Base-by-base conservation (phyloP, 2,329 filamentous ascomycete species). In the Botrytis hyacinthi region DNA sequence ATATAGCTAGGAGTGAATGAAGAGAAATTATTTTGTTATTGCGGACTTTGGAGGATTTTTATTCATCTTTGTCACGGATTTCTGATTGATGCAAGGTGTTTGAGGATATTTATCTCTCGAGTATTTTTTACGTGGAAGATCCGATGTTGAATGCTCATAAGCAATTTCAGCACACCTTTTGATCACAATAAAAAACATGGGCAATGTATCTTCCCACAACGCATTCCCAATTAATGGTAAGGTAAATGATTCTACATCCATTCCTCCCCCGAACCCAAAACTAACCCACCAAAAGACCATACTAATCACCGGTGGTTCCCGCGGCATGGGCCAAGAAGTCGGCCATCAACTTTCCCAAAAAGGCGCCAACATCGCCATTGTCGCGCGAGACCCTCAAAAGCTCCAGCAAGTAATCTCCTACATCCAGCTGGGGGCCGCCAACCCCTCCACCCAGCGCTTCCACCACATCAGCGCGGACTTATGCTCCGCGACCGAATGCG, bases 231-330 rank as follows among this genome's bases (percentile, higher is more conserved):
- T 70, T 1, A 12, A 62, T 8, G 68, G 54, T n/a, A 70, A 70
- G 68, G 68, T 70, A 10, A 5, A n/a, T 9, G 18, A 29, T 44
- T 16, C 51, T 16, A 2, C n/a, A 20, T 16, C 22, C 32, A 12
- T 26, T 26, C 20, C 14, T 10, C 9, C 8, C 5, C 9, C 51
- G 2, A 6, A 32, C 2, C 6, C 12, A n/a, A 4, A 35, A 61
- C 44, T 70, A 61, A 70, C 35, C 26, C 67, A 22, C 48, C 44
- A 22, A 73, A 14, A 97, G 93, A 97, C 94, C 3, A 87, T 96
- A 70, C 85, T 98, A 73, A 86, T 98, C 73, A 98, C 95, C 0
- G 95, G 95, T 68, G 94, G 91, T 51, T 97, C 95, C 0, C 93
- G 97, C 80, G 95, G 95, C 72, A 93, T 97, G 91, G 95, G 95